Base-by-base conservation (phyloP, 2,329 filamentous ascomycete species). In the Blastomyces silverae region DNA sequence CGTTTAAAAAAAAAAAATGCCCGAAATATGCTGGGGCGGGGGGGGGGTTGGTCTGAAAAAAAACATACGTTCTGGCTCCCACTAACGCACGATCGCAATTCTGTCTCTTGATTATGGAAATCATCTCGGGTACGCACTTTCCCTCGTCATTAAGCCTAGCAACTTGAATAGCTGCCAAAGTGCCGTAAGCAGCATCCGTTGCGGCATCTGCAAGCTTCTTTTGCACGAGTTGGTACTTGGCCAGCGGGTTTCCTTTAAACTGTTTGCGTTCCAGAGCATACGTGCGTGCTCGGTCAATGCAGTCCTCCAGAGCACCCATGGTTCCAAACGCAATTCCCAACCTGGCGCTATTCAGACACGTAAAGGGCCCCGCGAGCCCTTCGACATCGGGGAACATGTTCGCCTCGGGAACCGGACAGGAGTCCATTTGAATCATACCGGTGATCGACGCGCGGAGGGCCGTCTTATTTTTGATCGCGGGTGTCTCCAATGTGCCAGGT, bases 371-470 rank as follows among this genome's bases (percentile, higher is more conserved):
- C 66, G 80, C 85, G 42, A 99, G 82, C 5, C 94, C 94, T 75
- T 96, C 90, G 5, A 96, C 85, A 1, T 90, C 85, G 0, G 92
- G 92, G 72, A 99, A 92, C 92, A 99, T 96, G 79, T 97, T 96
- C 71, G 86, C 90, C 69, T 88, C 87, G 0, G 92, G 88, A 0
- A 99, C 91, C 0, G 94, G 93, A 69, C 90, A 92, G 68, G 89
- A 87, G 69, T 97, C 93, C 73, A 99, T 84, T 71, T 96, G 92
- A 69, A 99, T 97, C 94, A 97, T 97, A 65, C 94, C 94, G 0
- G 94, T 99, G 68, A 97, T 89, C 15, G 91, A 96, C 15, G 94
- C 94, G 65, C 94, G 85, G 42, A 99, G 85, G 1, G 92, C 94
- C 67, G 90, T 97, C 84, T 99, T 99, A 80, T 97, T 86, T 81